Evolutionary conservation across 495 filamentous ascomycete species (phyloP), one percentile per base, ranked within the genome.

Genomic region (Neurospora africana): DNA sequence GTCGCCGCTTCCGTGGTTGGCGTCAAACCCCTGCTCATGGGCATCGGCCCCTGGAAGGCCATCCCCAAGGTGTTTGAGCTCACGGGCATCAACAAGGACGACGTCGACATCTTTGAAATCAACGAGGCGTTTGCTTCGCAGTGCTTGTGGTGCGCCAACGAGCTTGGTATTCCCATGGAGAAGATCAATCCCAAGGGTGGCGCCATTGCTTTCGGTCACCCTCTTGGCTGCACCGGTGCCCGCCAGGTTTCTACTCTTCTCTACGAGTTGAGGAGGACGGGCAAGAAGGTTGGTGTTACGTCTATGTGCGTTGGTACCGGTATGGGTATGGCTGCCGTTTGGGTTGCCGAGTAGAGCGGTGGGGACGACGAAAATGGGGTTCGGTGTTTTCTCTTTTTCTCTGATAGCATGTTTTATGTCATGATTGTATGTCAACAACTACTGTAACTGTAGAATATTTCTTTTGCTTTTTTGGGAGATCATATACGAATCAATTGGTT

Each of bases 181-280:
- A 97, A 97, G 87, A 87, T 98, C 76, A 99, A 99, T 85, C 95
- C 95, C 53, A 97, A 97, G 87, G 95, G 95, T 70, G 94, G 95
- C 71, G 96, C 96, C 36, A 99, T 99, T 80, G 95, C 95, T n/a
- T 98, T 98, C 77, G 95, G 95, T 7, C 95, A 99, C 86, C 95
- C 95, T 8, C 87, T 99, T 23, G 95, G 95, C 41, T 96, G 93
- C 81, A 99, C 95, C 0, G 95, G 95, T 40, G 92, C 95, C 13
- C 87, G 95, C 75, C 96, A 98, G 87, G 91, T 99, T 47, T 91
- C 91, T 78, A 99, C 95, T 9, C 81, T 99, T 74, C 83, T 99
- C 73, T 94, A 90, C 72, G 96, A 98, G 87, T 82, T 99, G 72
- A 89, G 87, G 84, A 85, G 95, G 75, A 94, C 85, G 39, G 88